phyloP scores from a whole-genome alignment of 202 grass and related monocot species.

The Cymbopogon flexuosus region DNA sequence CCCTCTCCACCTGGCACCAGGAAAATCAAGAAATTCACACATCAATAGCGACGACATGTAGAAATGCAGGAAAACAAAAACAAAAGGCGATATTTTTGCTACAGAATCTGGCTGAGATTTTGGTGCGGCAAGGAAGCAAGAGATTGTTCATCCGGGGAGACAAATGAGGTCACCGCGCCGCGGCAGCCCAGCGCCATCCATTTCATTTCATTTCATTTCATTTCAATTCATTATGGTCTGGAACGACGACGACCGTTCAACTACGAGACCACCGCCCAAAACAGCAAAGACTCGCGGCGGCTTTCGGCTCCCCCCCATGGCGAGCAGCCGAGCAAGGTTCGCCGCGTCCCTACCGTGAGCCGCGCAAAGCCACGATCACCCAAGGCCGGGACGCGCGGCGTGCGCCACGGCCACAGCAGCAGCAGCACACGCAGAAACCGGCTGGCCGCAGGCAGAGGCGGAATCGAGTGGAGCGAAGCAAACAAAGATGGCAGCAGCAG shows the following conservation, averaged over 20 bases:
- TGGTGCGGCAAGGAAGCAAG: neutral
- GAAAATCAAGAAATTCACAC: neutral
- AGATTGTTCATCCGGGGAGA: constrained; percentile 25
- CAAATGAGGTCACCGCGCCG: constrained; percentile 29
- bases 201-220: neutral
- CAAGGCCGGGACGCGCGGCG: constrained; percentile 31
- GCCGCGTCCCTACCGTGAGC: neutral
- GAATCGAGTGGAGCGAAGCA: too few species aligned
- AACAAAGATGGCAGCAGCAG: constrained; percentile 6
- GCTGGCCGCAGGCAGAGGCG: neutral
- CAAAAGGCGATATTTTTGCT: neutral
- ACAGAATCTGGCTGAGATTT: neutral
- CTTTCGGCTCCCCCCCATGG: constrained; percentile 24
- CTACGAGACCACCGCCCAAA: neutral
- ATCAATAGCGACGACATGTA: neutral
- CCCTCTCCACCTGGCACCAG: constrained; percentile 77
- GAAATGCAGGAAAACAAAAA: neutral
- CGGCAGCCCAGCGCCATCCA: neutral
- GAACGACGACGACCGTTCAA: neutral
- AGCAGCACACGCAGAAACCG: constrained; percentile 10
- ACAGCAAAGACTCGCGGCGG: constrained; percentile 3
- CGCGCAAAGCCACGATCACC: constrained; percentile 24
- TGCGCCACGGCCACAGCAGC: neutral
- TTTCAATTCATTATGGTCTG: neutral
- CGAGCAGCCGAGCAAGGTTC: neutral